Evolutionary conservation across 2,329 filamentous ascomycete species (phyloP).

Genomic region (Thelonectria discophora): DNA sequence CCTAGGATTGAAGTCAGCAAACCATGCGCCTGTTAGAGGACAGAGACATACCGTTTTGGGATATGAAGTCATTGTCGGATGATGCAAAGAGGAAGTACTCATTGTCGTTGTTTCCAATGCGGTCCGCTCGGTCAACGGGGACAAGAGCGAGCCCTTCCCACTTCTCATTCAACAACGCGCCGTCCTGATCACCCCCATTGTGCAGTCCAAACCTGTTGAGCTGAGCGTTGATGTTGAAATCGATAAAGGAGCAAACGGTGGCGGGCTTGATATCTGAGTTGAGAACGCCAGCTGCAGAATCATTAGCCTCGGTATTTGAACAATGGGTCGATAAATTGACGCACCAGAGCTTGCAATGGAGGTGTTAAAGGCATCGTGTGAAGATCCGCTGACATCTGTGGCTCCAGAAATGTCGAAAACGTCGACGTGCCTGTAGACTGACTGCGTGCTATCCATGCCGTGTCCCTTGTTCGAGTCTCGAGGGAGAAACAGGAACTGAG

Average conservation of each 20-base stretch:
- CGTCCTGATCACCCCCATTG: slow-evolving; percentile 71
- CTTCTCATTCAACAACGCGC: slow-evolving; percentile 74
- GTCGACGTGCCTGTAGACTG: slow-evolving; percentile 74
- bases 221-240: slow-evolving; percentile 73
- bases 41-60: slow-evolving; percentile 65
- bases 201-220: slow-evolving; percentile 72
- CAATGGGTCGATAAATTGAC: not conserved
- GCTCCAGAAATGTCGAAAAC: slow-evolving; percentile 70
- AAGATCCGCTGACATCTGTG: slow-evolving; percentile 66
- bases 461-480: slow-evolving; percentile 70
- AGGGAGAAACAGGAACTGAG: slow-evolving; percentile 73
- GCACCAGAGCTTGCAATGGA: slow-evolving; percentile 36
- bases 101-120: slow-evolving; percentile 49
- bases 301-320: not conserved
- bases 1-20: slow-evolving; percentile 45
- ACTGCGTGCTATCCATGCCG: slow-evolving; percentile 60
- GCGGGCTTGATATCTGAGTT: slow-evolving; percentile 64
- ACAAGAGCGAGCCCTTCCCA: slow-evolving; percentile 76
- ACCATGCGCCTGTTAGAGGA: not conserved
- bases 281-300: slow-evolving; percentile 57
- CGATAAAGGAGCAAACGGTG: slow-evolving; percentile 71
- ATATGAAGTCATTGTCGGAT: slow-evolving; percentile 80
- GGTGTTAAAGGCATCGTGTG: slow-evolving; percentile 47
- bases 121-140: slow-evolving; percentile 56
- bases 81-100: slow-evolving; percentile 75